Base-by-base conservation (phyloP, 1,139 yeast species). In the Taphrina betulina region DNA sequence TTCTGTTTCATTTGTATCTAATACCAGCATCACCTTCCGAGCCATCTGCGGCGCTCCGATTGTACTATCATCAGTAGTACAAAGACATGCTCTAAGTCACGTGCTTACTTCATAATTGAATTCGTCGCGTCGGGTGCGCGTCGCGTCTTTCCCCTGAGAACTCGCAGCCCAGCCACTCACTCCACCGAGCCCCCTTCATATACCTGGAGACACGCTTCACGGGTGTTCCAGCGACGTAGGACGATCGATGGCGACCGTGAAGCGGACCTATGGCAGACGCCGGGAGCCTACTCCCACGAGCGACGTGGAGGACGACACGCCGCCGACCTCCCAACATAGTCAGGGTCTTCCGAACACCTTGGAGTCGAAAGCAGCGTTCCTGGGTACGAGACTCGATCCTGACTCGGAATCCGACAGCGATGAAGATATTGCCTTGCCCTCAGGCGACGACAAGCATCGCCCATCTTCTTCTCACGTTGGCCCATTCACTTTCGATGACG, bases 321-420 rank as follows among this genome's bases (percentile, higher is more conserved):
- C 53, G 14, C 53, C 53, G 3, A 37, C 44, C 3, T 29, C 38
- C n/a, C 44, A 26, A 12, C 34, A 41, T 10, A 31, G 23, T 19
- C 23, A 36, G 20, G 16, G 17, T 12, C 12, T 45, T n/a, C n/a
- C n/a, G n/a, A 14, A 23, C 14, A 45, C 52, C 14, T 35, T 42
- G 14, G 24, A 3, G 42, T 34, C 42, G 26, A 45, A 35, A 19
- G 22, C 35, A 2, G 52, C 52, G 2, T 41, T 42, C 12, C 34
- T 45, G 52, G 42, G 34, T 16, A 42, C 52, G 12, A 24, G 20
- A 31, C 7, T 45, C 20, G 52, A 45, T 2, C n/a, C n/a, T n/a
- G n/a, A n/a, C n/a, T n/a, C n/a, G n/a, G n/a, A n/a, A n/a, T n/a
- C n/a, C n/a, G 41, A 23, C 14, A 35, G 41, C 20, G 41, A 34